Evolutionary conservation across 2,329 filamentous ascomycete genomes (phyloP).

Genomic region (Lecanoromycetidae sp.): DNA sequence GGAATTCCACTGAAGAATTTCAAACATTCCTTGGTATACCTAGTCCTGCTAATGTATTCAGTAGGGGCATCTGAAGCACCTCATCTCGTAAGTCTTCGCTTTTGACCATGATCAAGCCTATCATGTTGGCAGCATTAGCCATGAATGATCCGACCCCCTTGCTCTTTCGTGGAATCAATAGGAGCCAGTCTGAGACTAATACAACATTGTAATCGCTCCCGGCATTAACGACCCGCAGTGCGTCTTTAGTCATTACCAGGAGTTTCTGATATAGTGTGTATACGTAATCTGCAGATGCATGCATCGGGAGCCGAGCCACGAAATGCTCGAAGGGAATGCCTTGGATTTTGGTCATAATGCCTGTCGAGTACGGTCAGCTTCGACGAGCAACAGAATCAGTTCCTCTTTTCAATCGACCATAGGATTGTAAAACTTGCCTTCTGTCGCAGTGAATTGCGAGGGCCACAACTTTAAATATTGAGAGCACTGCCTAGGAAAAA

Average conservation of each 20-base stretch:
- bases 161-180: conserved; percentile 18
- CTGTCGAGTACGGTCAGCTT: not conserved
- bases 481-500: conserved; percentile 27
- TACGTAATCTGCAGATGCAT: conserved; percentile 10
- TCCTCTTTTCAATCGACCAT: too few species aligned
- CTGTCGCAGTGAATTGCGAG: not conserved
- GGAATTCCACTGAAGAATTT: too few species aligned
- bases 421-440: not conserved
- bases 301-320: conserved; percentile 20
- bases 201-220: conserved; percentile 22
- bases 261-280: conserved; percentile 18
- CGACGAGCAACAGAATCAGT: not conserved
- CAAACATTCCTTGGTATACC: too few species aligned
- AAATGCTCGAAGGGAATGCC: conserved; percentile 22
- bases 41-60: too few species aligned
- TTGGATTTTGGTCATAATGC: not conserved
- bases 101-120: conserved; percentile 21
- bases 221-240: conserved; percentile 15
- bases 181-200: conserved; percentile 23
- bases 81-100: conserved; percentile 18
- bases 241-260: conserved; percentile 18
- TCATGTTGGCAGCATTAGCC: conserved; percentile 21
- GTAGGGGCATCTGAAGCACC: too few species aligned
- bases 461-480: not conserved
- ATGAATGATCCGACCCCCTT: conserved; percentile 17